Evolutionary conservation across 331 rosid genomes (phyloP).

Genomic region (Rosa hybrid): DNA sequence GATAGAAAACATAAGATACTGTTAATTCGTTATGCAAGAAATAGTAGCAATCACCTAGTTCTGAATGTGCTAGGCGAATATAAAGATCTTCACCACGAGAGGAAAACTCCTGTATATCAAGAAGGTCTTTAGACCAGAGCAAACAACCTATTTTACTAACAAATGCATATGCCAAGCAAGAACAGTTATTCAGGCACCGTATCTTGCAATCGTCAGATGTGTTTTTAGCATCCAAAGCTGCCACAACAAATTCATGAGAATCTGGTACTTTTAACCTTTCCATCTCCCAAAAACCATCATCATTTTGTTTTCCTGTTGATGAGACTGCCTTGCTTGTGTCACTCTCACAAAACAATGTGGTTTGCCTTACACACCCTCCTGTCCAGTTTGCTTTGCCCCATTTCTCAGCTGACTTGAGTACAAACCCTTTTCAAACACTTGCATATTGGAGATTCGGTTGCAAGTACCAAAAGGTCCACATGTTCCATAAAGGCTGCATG

Average conservation of each 20-base stretch:
- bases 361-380: constrained; percentile 8
- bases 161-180: constrained; percentile 18
- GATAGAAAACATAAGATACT: too few relatives aligned
- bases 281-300: constrained; percentile 17
- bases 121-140: constrained; percentile 11
- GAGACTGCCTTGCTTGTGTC: neutral
- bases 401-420: neutral
- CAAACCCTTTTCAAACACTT: constrained; percentile 22
- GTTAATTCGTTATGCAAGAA: neutral
- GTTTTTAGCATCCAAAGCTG: neutral
- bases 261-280: constrained; percentile 10
- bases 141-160: constrained; percentile 17
- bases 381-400: constrained; percentile 25
- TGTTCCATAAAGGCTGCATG: constrained; percentile 7
- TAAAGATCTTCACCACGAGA: constrained; percentile 3
- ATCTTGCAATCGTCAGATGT: neutral
- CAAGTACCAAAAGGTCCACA: constrained; percentile 23
- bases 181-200: constrained; percentile 6
- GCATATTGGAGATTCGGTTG: constrained; percentile 9
- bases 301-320: neutral
- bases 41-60: neutral
- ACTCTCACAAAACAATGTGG: constrained; percentile 1
- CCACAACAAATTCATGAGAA: neutral
- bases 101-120: constrained; percentile 14
- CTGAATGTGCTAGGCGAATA: constrained; percentile 1